Conservation (phyloP, 2,329 filamentous ascomycete species). For the Exophiala calicioides region DNA sequence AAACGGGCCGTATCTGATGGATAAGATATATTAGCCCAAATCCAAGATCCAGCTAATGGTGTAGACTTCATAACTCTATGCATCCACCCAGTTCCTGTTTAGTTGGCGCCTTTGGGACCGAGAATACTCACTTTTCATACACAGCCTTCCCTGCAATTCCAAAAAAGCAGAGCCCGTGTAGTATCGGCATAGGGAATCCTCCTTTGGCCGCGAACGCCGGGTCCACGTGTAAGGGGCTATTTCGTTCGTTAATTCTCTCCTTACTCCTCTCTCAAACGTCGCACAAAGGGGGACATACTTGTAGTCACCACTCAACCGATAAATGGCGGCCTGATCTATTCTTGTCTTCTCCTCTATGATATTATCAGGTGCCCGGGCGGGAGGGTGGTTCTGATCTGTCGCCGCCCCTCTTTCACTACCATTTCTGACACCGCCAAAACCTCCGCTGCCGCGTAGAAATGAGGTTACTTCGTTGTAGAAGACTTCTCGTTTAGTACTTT, state of each 20-base stretch:
- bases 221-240: conserved; percentile 87
- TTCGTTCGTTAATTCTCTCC: neutral
- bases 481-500: conserved; percentile 78
- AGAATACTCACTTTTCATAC: conserved; percentile 58
- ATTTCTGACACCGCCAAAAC: conserved; percentile 82
- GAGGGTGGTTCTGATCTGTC: conserved; percentile 76
- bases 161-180: conserved; percentile 93
- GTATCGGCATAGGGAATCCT: conserved; percentile 88
- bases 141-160: conserved; percentile 89
- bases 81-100: too few relatives aligned
- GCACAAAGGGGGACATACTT: conserved; percentile 52
- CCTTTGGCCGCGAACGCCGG: conserved; percentile 90
- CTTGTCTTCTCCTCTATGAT: conserved; percentile 82
- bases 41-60: neutral
- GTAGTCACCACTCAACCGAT: conserved; percentile 88
- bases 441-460: conserved; percentile 86
- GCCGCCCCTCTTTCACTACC: conserved; percentile 73
- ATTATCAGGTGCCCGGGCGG: conserved; percentile 72
- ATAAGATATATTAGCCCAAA: conserved; percentile 62
- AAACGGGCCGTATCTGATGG: conserved; percentile 77
- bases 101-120: too few relatives aligned
- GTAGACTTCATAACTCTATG: too few relatives aligned
- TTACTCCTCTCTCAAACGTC: neutral
- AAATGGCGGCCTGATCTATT: conserved; percentile 88
- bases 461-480: conserved; percentile 97